These are phyloP conservation scores for Akanthomyces muscarius DNA, from an alignment of 2,329 filamentous ascomycete genomes.

Conservation along the genomic window DNA sequence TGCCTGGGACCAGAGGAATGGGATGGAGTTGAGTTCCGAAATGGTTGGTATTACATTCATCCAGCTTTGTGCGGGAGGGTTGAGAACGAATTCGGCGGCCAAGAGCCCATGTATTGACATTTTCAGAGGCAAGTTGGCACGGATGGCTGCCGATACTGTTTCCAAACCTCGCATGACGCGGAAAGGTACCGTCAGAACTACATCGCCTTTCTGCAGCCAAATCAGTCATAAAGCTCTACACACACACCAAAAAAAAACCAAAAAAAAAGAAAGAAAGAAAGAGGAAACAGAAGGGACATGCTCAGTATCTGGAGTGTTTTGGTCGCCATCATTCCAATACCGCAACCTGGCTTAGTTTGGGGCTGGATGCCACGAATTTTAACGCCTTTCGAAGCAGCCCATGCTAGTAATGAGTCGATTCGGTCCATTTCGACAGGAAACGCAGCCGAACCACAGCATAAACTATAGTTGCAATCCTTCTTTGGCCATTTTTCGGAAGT, in stretches of 20 bases:
- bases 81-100: slow-evolving; percentile 59
- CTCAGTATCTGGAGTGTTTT: not conserved
- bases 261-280: too few relatives aligned
- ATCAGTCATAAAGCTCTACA: not conserved
- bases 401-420: not conserved
- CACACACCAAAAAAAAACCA: too few relatives aligned
- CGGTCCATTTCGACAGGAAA: not conserved
- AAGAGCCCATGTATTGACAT: slow-evolving; percentile 68
- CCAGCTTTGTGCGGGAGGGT: slow-evolving; percentile 13
- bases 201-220: slow-evolving; percentile 41
- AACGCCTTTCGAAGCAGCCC: not conserved
- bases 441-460: too few relatives aligned
- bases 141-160: slow-evolving; percentile 52
- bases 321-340: slow-evolving; percentile 3
- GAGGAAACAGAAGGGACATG: not conserved
- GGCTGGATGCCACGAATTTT: not conserved
- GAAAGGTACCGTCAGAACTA: slow-evolving; percentile 62
- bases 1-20: slow-evolving; percentile 43
- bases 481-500: too few relatives aligned
- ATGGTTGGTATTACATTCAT: slow-evolving; percentile 8
- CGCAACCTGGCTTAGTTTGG: not conserved
- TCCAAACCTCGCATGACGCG: slow-evolving; percentile 61
- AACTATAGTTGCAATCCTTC: too few relatives aligned
- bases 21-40: slow-evolving; percentile 23
- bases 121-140: slow-evolving; percentile 46